A percentile compares a stretch with the other conserved stretches of the same genome.
These are phyloP conservation scores for Globisporangium uncinulatum DNA, from an alignment of 352 stramenopile species.

Conservation along the genomic window DNA sequence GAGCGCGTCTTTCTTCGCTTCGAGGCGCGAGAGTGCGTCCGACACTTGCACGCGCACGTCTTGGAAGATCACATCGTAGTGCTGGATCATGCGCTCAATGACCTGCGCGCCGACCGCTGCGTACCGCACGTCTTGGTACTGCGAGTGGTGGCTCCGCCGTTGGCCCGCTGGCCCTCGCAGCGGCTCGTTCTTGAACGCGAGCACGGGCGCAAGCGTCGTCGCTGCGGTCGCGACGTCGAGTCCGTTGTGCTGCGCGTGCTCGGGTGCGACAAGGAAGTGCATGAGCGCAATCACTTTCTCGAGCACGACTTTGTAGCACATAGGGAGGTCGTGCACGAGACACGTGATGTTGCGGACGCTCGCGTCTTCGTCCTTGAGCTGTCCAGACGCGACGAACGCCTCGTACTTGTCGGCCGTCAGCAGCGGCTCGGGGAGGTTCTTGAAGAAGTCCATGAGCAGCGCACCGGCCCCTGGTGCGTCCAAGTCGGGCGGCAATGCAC, in stretches of 20 bases:
- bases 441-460: constrained; percentile 75
- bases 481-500: constrained; percentile 47
- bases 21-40: constrained; percentile 54
- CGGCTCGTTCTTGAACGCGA: constrained; percentile 73
- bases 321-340: constrained; percentile 69
- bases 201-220: constrained; percentile 61
- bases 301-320: constrained; percentile 63
- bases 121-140: constrained; percentile 72
- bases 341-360: constrained; percentile 75
- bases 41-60: constrained; percentile 54
- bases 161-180: constrained; percentile 27
- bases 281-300: constrained; percentile 67
- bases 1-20: constrained; percentile 59
- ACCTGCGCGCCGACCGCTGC: constrained; percentile 68
- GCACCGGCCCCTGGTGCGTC: constrained; percentile 62
- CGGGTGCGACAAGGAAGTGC: constrained; percentile 53
- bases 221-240: constrained; percentile 57
- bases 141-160: constrained; percentile 37
- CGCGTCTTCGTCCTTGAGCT: constrained; percentile 65
- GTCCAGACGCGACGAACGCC: constrained; percentile 65
- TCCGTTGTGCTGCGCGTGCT: constrained; percentile 59
- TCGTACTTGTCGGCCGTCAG: constrained; percentile 79
- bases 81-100: constrained; percentile 71
- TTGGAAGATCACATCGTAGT: constrained; percentile 76
- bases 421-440: constrained; percentile 67